Evolutionary conservation across 306 rosid genomes (phyloP).

Genomic region (Cucumis hystrix): DNA sequence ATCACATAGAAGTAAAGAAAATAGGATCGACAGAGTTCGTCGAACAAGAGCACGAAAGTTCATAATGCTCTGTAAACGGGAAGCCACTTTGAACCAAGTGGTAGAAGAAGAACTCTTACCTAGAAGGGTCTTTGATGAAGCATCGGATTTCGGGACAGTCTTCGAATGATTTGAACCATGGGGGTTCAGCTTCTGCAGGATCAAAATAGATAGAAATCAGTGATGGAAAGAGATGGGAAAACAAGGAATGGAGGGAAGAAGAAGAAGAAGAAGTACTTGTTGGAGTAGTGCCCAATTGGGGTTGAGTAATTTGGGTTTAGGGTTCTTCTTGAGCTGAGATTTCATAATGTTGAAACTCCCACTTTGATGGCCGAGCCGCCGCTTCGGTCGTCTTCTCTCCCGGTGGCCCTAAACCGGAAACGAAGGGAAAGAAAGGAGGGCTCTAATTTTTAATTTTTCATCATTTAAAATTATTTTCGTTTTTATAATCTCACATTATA

Average conservation of each 20-base stretch:
- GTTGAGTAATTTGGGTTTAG: conserved; percentile 29
- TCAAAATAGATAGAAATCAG: background rate
- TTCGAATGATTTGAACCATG: conserved; percentile 32
- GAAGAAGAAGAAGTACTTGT: conserved; percentile 19
- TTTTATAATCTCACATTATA: no score
- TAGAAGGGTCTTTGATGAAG: conserved; percentile 25
- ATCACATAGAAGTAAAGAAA: background rate
- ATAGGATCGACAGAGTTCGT: background rate
- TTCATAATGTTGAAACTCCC: conserved; percentile 18
- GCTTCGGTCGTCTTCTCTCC: background rate
- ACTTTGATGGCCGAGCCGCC: background rate
- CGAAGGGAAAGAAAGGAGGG: no score
- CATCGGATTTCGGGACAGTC: conserved; percentile 16
- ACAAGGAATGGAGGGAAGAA: conserved; percentile 1
- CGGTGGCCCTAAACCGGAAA: background rate
- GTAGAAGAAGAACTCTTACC: conserved; percentile 22
- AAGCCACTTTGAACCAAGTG: background rate
- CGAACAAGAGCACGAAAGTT: background rate
- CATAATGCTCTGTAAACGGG: background rate
- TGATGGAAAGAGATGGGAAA: background rate
- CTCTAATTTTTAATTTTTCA: no score
- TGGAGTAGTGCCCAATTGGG: conserved; percentile 88
- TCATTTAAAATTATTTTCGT: no score
- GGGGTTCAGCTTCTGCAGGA: conserved; percentile 45
- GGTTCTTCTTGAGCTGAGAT: conserved; percentile 31